Conservation (phyloP, 768 basidiomycete species). For the Lenzites betulinus region DNA sequence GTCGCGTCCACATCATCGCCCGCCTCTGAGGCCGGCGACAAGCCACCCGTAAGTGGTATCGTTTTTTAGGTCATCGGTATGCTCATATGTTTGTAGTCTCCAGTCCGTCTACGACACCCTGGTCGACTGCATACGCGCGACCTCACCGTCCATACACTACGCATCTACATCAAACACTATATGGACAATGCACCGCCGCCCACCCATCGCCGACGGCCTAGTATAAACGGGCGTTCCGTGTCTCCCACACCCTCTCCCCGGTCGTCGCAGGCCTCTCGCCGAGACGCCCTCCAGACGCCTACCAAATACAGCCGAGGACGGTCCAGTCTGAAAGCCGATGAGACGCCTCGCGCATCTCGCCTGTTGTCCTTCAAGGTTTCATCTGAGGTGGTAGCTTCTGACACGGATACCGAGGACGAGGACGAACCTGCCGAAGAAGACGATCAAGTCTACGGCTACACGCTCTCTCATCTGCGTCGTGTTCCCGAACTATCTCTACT, state of each 20-base stretch:
- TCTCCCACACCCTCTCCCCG: slow-evolving; percentile 20
- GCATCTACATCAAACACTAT: slow-evolving; percentile 77
- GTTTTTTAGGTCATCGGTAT: not conserved
- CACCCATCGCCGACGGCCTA: not conserved
- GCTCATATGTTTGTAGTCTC: slow-evolving; percentile 27
- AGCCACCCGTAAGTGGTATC: slow-evolving; percentile 15
- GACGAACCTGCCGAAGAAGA: slow-evolving; percentile 7
- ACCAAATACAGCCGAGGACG: slow-evolving; percentile 11
- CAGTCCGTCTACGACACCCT: slow-evolving; percentile 67
- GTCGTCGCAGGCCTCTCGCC: not conserved
- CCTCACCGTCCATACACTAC: slow-evolving; percentile 70
- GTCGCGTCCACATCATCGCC: not conserved
- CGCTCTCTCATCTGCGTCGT: slow-evolving; percentile 73
- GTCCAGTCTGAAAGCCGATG: not conserved
- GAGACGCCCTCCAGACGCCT: not conserved
- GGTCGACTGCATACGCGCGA: slow-evolving; percentile 66
- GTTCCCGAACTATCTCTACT: slow-evolving; percentile 71
- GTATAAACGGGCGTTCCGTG: slow-evolving; percentile 2
- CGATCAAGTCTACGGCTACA: slow-evolving; percentile 51
- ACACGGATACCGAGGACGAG: slow-evolving; percentile 7
- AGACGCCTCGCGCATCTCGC: slow-evolving; percentile 24
- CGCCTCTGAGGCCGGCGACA: not conserved
- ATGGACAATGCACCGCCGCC: slow-evolving; percentile 58
- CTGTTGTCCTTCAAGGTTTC: slow-evolving; percentile 39
- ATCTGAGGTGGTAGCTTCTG: slow-evolving; percentile 19